Conservation (phyloP, 495 filamentous ascomycete species). For the Penicillium canescens region DNA sequence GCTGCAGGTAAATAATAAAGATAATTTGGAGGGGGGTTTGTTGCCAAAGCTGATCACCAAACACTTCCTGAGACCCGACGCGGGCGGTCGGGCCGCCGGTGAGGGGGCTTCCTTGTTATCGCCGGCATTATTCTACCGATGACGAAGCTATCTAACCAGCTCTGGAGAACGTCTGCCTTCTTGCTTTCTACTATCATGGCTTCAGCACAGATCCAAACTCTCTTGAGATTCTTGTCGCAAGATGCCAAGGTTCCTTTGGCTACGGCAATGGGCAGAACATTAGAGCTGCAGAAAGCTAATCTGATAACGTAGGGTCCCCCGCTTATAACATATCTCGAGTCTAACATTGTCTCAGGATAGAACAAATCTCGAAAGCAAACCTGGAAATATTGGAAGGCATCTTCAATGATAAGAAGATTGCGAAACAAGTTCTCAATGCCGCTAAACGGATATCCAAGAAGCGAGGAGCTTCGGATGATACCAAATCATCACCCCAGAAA, state of each 20-base stretch:
- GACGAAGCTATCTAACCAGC: background rate
- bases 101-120: background rate
- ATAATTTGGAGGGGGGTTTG: background rate
- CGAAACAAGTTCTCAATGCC: constrained; percentile 61
- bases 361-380: constrained; percentile 61
- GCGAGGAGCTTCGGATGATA: constrained; percentile 34
- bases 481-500: constrained; percentile 21
- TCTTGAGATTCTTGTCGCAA: constrained; percentile 77
- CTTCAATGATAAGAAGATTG: constrained; percentile 68
- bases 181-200: constrained; percentile 19
- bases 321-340: constrained; percentile 5
- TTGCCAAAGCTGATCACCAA: too few relatives aligned
- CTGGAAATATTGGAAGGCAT: constrained; percentile 55
- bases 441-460: constrained; percentile 69
- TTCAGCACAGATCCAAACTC: constrained; percentile 55
- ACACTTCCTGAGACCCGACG: too few relatives aligned
- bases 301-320: constrained; percentile 55
- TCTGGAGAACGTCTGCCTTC: background rate
- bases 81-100: background rate
- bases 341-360: constrained; percentile 42
- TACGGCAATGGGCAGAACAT: constrained; percentile 66
- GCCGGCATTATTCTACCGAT: background rate
- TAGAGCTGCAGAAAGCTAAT: constrained; percentile 62
- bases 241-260: constrained; percentile 71
- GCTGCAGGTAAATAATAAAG: background rate